Conservation (phyloP, 768 basidiomycete genomes). For the Tulasnella sp. region DNA sequence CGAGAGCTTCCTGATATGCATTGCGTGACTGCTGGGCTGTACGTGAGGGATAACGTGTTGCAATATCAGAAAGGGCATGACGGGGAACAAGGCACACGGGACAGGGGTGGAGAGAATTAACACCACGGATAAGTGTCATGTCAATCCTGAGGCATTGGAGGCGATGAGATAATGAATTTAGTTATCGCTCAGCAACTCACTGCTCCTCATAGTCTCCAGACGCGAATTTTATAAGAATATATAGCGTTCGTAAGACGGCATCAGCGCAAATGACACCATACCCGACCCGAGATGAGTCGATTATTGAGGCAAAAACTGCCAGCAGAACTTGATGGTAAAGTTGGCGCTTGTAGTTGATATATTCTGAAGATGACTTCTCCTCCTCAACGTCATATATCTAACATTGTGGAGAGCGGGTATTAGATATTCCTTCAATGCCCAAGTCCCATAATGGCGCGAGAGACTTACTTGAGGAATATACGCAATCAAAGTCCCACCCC, state of each 20-base stretch:
- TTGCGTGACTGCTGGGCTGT: not conserved
- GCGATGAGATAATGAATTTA: not conserved
- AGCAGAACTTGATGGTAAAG: not conserved
- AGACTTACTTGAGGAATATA: not conserved
- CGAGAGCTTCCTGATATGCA: not conserved
- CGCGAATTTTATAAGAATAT: not conserved
- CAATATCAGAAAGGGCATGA: not conserved
- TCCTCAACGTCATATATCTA: not conserved
- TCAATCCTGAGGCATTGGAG: not conserved
- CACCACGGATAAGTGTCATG: not conserved
- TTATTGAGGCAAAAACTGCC: not conserved
- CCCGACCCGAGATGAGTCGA: not conserved
- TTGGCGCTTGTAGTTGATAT: not conserved
- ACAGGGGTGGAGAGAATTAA: not conserved
- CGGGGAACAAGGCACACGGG: not conserved
- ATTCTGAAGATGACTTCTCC: not conserved
- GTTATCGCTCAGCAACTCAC: not conserved
- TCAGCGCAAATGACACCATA: not conserved
- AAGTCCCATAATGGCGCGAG: not conserved
- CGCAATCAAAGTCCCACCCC: not conserved
- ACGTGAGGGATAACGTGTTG: not conserved
- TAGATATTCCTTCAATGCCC: not conserved
- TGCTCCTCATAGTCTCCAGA: constrained; percentile 1
- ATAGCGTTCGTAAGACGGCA: not conserved
- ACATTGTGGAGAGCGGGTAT: not conserved